Evolutionary conservation across 108 stramenopile species (phyloP).

Genomic region (Skeletonema menzelii): DNA sequence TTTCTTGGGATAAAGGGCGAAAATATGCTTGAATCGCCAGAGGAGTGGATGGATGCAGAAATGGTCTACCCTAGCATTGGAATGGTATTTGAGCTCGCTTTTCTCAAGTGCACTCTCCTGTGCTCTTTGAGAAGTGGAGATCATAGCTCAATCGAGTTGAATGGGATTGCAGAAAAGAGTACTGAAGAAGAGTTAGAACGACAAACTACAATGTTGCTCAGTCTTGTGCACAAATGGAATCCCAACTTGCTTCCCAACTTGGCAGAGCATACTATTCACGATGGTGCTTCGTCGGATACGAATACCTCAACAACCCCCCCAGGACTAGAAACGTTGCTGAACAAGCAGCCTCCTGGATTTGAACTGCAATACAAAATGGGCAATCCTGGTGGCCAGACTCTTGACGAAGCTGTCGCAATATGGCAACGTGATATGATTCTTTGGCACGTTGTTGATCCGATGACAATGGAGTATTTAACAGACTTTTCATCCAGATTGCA

Average conservation of each 20-base stretch:
- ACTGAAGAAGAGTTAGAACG: constrained; percentile 21
- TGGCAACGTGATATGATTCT: constrained; percentile 52
- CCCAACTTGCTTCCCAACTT: constrained; percentile 38
- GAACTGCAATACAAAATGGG: constrained; percentile 48
- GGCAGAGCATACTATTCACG: constrained; percentile 3
- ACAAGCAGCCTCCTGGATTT: constrained; percentile 38
- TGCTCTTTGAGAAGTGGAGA: constrained; percentile 12
- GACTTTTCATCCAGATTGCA: constrained; percentile 36
- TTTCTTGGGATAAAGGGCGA: not conserved
- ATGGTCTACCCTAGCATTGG: constrained; percentile 46
- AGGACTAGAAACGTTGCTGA: constrained; percentile 21
- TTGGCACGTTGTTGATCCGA: constrained; percentile 41
- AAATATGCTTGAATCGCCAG: constrained; percentile 34
- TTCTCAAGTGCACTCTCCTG: constrained; percentile 39
- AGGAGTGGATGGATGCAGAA: constrained; percentile 42
- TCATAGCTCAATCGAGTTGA: not conserved
- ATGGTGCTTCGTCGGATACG: constrained; percentile 5
- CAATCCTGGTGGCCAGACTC: constrained; percentile 40
- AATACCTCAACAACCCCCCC: constrained; percentile 15
- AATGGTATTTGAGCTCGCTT: constrained; percentile 52
- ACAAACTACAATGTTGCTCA: constrained; percentile 34
- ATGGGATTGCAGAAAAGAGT: not conserved
- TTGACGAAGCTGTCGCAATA: constrained; percentile 41
- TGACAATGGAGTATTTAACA: constrained; percentile 32
- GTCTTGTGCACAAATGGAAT: constrained; percentile 50